A percentile compares a stretch with the other conserved stretches of the same genome.
Conservation (phyloP, 805 yeast species). For the Wickerhamomyces bovis region DNA sequence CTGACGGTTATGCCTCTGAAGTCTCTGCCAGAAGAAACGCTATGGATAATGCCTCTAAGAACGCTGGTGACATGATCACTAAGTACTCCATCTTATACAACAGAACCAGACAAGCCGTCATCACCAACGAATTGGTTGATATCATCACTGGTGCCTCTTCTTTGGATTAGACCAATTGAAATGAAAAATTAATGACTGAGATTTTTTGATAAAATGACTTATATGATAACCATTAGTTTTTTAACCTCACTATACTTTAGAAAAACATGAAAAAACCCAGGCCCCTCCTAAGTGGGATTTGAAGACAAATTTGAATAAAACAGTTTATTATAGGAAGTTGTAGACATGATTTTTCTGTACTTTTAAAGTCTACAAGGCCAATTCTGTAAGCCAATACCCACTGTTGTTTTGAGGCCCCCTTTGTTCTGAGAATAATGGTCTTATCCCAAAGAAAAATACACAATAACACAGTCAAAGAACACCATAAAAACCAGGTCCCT, state of each 20-base stretch:
- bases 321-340: not conserved
- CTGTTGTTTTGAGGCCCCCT: too few relatives aligned
- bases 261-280: not conserved
- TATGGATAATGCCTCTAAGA: conserved; percentile 99
- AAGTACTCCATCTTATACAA: conserved; percentile 95
- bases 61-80: conserved; percentile 98
- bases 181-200: not conserved
- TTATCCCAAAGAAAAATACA: too few relatives aligned
- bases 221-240: not conserved
- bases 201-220: not conserved
- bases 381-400: too few relatives aligned
- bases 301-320: not conserved
- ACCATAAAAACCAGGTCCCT: too few relatives aligned
- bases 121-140: conserved; percentile 98
- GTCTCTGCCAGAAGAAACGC: conserved; percentile 98
- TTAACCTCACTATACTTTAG: not conserved
- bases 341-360: not conserved
- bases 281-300: not conserved
- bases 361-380: too few relatives aligned
- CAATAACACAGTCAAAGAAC: too few relatives aligned
- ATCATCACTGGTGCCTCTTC: conserved; percentile 99
- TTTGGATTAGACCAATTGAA: conserved; percentile 54
- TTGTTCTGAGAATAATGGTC: too few relatives aligned
- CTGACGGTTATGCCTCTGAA: conserved; percentile 98
- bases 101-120: conserved; percentile 99